Evolutionary conservation across 1,284 basidiomycete genomes (phyloP).

Genomic region (Clitocybe nebularis): DNA sequence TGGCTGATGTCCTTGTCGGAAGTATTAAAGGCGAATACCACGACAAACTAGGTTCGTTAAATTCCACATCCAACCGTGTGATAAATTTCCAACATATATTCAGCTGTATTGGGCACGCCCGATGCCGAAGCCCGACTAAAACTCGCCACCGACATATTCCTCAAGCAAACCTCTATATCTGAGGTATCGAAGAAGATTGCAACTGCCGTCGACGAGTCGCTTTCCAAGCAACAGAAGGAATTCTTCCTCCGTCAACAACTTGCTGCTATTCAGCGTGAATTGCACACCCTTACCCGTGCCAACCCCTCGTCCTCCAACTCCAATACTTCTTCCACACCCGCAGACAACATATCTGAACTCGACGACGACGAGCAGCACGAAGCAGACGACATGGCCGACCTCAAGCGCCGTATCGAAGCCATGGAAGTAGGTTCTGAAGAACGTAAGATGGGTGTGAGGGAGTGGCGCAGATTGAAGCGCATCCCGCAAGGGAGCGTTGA

Average conservation of each 20-base stretch:
- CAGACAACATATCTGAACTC: constrained; percentile 41
- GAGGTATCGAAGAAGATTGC: constrained; percentile 77
- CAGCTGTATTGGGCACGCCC: constrained; percentile 56
- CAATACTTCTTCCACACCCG: constrained; percentile 13
- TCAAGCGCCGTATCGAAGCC: constrained; percentile 76
- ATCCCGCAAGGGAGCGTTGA: constrained; percentile 77
- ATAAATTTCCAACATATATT: constrained; percentile 7
- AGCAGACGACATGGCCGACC: constrained; percentile 73
- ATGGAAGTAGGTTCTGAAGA: constrained; percentile 75
- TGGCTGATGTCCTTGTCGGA: constrained; percentile 70
- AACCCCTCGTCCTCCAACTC: constrained; percentile 15
- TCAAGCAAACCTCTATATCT: constrained; percentile 69
- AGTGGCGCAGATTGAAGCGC: constrained; percentile 72
- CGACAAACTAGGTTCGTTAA: constrained; percentile 63
- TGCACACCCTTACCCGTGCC: constrained; percentile 56
- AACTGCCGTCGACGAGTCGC: constrained; percentile 70
- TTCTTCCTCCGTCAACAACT: constrained; percentile 84
- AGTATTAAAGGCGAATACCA: constrained; percentile 59
- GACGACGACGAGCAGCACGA: constrained; percentile 77
- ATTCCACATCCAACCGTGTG: background rate
- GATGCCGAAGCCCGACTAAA: constrained; percentile 57
- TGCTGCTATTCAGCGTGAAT: constrained; percentile 84
- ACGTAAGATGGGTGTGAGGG: constrained; percentile 77
- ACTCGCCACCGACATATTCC: constrained; percentile 62
- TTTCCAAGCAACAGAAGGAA: constrained; percentile 80